Percentiles rank a stretch among this genome's conserved stretches.
Conservation (phyloP, 2,329 filamentous ascomycete species). For the Botrytis pseudocinerea region DNA sequence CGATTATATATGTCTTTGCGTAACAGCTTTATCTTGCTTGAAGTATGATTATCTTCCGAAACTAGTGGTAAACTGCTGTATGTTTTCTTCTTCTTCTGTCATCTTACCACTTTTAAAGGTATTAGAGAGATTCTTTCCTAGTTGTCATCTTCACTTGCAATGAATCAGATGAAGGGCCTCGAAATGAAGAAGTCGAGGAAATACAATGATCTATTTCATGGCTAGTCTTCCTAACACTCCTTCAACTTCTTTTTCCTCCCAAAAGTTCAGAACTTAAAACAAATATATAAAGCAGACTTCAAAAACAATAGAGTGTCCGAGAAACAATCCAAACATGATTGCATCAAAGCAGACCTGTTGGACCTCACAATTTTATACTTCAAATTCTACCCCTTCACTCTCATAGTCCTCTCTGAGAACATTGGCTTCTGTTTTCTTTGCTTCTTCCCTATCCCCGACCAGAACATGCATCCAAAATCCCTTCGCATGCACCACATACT, state of each 20-base stretch:
- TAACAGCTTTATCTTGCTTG: no score
- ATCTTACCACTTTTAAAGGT: not conserved
- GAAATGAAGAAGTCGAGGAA: not conserved
- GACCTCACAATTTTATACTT: not conserved
- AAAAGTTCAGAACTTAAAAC: not conserved
- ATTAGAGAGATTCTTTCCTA: not conserved
- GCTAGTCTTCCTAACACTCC: not conserved
- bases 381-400: constrained; percentile 16
- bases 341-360: not conserved
- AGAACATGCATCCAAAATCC: constrained; percentile 42
- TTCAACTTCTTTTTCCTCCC: not conserved
- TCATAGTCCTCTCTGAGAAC: constrained; percentile 22
- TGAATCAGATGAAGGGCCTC: not conserved
- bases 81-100: not conserved
- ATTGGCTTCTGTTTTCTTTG: constrained; percentile 8
- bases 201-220: not conserved
- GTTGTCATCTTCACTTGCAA: not conserved
- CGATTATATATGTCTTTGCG: no score
- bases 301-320: not conserved
- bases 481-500: constrained; percentile 40
- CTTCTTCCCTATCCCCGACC: constrained; percentile 8
- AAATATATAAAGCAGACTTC: not conserved
- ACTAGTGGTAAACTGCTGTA: not conserved
- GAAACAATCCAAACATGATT: not conserved
- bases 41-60: no score